Conservation (phyloP, 257 asterid species). For the Solanum sitiens region DNA sequence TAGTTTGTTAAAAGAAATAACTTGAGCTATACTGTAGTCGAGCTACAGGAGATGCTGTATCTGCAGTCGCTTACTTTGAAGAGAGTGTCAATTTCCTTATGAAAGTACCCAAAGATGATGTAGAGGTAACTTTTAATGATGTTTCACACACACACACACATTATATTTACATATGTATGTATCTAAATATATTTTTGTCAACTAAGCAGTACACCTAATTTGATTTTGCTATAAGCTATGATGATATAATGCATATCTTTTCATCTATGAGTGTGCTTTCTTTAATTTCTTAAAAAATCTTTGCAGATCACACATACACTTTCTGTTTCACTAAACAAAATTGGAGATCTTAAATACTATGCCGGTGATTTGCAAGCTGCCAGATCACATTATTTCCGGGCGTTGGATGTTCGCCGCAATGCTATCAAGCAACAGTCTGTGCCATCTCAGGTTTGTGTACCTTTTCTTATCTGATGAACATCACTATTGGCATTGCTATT, state of each 20-base stretch:
- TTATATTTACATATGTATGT: neutral
- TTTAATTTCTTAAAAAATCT: neutral
- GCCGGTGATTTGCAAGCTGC: constrained; percentile 78
- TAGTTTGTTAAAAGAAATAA: neutral
- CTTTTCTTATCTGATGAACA: neutral
- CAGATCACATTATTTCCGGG: constrained; percentile 63
- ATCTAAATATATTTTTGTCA: neutral
- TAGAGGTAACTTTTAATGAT: constrained; percentile 43
- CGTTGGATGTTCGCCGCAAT: constrained; percentile 79
- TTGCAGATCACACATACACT: constrained; percentile 84
- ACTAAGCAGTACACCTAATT: neutral
- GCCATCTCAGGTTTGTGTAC: constrained; percentile 65
- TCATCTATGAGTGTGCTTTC: neutral
- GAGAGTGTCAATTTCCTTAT: constrained; percentile 72
- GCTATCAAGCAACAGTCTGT: constrained; percentile 41
- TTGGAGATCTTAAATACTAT: constrained; percentile 88
- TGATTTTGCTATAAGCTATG: neutral
- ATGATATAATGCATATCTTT: neutral
- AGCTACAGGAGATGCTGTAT: constrained; percentile 64
- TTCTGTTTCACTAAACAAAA: constrained; percentile 84
- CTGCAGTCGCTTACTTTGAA: constrained; percentile 79
- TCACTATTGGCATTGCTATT: neutral
- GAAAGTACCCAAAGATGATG: constrained; percentile 68
- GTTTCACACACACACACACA: neutral
- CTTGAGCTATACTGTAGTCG: constrained; percentile 43